Conservation (phyloP, 2,329 filamentous ascomycete genomes). For the Emydomyces testavorans region DNA sequence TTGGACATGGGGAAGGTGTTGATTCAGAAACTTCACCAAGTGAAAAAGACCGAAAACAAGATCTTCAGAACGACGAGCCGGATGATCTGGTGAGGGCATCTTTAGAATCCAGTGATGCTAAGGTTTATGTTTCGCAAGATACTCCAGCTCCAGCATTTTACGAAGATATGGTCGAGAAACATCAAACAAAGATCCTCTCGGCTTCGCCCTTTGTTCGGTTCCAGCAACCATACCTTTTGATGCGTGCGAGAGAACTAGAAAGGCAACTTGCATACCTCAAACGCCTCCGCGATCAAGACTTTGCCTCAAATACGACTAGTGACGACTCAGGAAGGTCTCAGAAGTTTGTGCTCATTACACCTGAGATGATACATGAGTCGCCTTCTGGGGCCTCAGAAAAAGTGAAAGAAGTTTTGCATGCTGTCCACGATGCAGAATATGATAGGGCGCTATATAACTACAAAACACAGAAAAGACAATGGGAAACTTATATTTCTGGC, state of each 20-base stretch:
- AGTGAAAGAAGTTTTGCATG: constrained; percentile 85
- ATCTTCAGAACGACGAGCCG: neutral
- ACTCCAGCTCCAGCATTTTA: constrained; percentile 83
- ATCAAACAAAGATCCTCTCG: constrained; percentile 84
- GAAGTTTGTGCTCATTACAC: constrained; percentile 80
- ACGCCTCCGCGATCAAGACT: constrained; percentile 61
- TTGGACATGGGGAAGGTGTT: neutral
- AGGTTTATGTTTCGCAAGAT: constrained; percentile 56
- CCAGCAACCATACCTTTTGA: constrained; percentile 81
- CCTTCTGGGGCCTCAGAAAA: constrained; percentile 70
- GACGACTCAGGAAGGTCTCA: constrained; percentile 54
- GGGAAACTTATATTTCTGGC: constrained; percentile 87
- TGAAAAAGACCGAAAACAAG: neutral
- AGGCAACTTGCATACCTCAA: constrained; percentile 70
- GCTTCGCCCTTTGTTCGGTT: constrained; percentile 96
- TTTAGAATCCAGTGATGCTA: constrained; percentile 16
- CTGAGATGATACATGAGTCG: constrained; percentile 85
- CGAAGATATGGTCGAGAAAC: constrained; percentile 86
- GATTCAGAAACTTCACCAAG: neutral
- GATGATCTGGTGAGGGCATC: constrained; percentile 4
- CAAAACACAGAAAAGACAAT: constrained; percentile 84
- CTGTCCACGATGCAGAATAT: constrained; percentile 92
- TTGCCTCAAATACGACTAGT: constrained; percentile 34
- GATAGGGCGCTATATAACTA: constrained; percentile 92
- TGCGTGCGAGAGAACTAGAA: constrained; percentile 85